These are phyloP conservation scores for Kodamaea derodonti DNA, from an alignment of 1,139 yeast species.

Conservation along the genomic window DNA sequence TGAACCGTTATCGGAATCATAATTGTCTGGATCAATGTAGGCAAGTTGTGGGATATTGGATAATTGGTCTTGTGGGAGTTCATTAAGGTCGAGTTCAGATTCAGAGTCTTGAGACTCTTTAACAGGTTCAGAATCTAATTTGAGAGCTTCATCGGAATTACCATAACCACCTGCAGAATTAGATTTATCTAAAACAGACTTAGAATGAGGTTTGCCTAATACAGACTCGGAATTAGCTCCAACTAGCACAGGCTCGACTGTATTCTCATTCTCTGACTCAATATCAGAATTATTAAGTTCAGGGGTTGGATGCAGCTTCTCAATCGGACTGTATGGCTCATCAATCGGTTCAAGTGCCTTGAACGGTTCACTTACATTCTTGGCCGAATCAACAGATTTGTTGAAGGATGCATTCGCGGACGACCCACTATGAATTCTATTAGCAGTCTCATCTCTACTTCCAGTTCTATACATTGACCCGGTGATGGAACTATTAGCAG, in stretches of 20 bases:
- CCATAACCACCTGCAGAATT: too few relatives aligned
- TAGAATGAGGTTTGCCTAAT: too few relatives aligned
- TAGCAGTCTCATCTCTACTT: background rate
- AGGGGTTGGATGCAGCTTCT: background rate
- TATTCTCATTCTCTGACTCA: too few relatives aligned
- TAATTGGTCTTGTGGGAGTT: too few relatives aligned
- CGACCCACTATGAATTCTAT: slow-evolving; percentile 2
- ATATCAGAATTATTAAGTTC: background rate
- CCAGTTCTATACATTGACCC: background rate
- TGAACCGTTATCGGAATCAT: background rate
- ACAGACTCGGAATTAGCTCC: too few relatives aligned
- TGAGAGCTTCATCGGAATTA: too few relatives aligned
- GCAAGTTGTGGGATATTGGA: background rate
- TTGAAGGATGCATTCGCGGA: background rate
- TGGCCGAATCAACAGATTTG: background rate
- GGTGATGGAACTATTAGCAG: background rate
- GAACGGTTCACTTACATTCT: background rate
- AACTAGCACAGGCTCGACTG: too few relatives aligned
- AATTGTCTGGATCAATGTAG: background rate
- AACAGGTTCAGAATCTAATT: too few relatives aligned
- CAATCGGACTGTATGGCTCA: background rate
- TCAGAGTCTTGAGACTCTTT: too few relatives aligned
- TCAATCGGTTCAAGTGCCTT: background rate
- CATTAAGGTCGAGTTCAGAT: too few relatives aligned
- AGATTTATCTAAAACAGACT: too few relatives aligned